Conservation (phyloP, 2,329 filamentous ascomycete species). For the Penicillium sumatraense region DNA sequence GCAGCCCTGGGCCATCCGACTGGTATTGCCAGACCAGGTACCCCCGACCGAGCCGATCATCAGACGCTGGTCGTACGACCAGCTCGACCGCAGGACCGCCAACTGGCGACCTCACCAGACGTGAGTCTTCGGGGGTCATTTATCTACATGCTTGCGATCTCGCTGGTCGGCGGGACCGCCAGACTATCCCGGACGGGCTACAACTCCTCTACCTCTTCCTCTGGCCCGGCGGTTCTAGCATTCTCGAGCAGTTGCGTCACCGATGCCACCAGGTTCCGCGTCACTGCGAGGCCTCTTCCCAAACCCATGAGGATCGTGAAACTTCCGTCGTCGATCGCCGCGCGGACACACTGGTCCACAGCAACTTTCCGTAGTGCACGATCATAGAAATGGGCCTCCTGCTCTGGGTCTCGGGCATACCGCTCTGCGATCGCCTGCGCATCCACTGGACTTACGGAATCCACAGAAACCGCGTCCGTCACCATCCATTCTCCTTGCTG, state of each 20-base stretch:
- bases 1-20: constrained; percentile 8
- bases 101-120: constrained; percentile 11
- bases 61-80: constrained; percentile 17
- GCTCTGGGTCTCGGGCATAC: constrained; percentile 19
- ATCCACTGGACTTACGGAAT: constrained; percentile 12
- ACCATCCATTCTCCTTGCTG: constrained; percentile 14
- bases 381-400: constrained; percentile 24
- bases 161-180: constrained; percentile 9
- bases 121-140: constrained; percentile 8
- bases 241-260: constrained; percentile 17
- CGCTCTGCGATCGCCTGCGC: constrained; percentile 20
- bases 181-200: constrained; percentile 7
- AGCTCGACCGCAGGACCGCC: constrained; percentile 15
- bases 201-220: constrained; percentile 11
- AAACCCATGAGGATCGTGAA: constrained; percentile 24
- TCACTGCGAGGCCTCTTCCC: constrained; percentile 18
- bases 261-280: constrained; percentile 18
- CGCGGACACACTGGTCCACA: constrained; percentile 23
- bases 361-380: constrained; percentile 19
- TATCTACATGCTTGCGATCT: constrained; percentile 8
- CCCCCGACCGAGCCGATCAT: constrained; percentile 12
- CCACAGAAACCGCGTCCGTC: constrained; percentile 14
- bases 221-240: constrained; percentile 9
- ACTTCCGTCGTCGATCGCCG: constrained; percentile 24
- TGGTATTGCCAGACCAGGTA: constrained; percentile 6